Conservation (phyloP, 2,329 filamentous ascomycete species). For the Phialophora chinensis region DNA sequence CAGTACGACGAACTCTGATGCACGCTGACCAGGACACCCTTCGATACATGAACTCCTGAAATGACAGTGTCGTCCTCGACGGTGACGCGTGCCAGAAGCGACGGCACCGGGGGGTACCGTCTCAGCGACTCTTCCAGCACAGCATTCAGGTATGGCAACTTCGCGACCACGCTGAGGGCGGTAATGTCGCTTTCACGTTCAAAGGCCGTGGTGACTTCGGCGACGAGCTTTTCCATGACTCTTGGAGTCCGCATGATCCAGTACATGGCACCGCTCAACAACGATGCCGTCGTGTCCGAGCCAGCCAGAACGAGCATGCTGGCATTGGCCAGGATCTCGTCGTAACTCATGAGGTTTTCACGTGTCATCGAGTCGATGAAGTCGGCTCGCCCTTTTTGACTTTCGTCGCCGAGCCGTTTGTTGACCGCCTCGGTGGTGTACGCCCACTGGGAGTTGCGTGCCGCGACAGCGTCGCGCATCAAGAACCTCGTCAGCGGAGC, state of each 20-base stretch:
- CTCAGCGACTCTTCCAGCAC: slow-evolving; percentile 53
- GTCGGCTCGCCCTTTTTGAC: not conserved
- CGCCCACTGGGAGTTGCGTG: not conserved
- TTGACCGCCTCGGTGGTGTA: slow-evolving; percentile 6
- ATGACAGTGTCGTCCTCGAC: not conserved
- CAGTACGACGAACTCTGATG: slow-evolving; percentile 44
- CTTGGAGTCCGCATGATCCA: slow-evolving; percentile 48
- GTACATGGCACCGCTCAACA: slow-evolving; percentile 51
- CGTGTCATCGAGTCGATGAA: slow-evolving; percentile 29
- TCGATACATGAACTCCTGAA: slow-evolving; percentile 6
- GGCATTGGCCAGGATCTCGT: slow-evolving; percentile 47
- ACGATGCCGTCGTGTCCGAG: slow-evolving; percentile 55
- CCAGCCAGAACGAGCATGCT: slow-evolving; percentile 49
- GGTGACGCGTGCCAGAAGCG: slow-evolving; percentile 34
- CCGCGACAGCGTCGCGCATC: not conserved
- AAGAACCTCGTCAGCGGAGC: not conserved
- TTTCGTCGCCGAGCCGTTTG: slow-evolving; percentile 2
- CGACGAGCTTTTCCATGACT: slow-evolving; percentile 42
- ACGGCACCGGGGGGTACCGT: slow-evolving; percentile 47
- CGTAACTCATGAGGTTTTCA: slow-evolving; percentile 32
- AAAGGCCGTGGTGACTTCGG: slow-evolving; percentile 52
- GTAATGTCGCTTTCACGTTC: slow-evolving; percentile 48
- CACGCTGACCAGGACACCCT: slow-evolving; percentile 53
- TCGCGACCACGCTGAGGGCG: slow-evolving; percentile 39
- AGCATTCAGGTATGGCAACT: slow-evolving; percentile 50